Conservation (phyloP, 306 rosid genomes). For the Malus domestica region DNA sequence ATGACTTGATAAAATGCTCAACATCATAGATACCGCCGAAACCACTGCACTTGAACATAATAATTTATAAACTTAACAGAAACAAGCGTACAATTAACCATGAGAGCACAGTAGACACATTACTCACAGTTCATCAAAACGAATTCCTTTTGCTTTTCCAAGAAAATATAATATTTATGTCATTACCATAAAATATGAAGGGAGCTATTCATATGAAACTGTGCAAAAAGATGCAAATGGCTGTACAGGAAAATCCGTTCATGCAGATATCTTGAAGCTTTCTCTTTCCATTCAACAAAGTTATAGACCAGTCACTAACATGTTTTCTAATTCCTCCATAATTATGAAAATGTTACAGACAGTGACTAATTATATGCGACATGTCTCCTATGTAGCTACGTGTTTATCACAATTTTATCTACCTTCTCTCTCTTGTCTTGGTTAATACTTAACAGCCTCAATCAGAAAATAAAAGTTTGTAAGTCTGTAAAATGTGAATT, state of each 20-base stretch:
- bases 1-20: constrained; percentile 68
- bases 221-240: not conserved
- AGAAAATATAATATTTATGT: not conserved
- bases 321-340: not conserved
- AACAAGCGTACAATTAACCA: not conserved
- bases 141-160: not conserved
- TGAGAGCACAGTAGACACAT: not conserved
- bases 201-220: not conserved
- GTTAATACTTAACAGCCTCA: not conserved
- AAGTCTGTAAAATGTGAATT: not conserved
- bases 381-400: not conserved
- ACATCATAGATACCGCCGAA: constrained; percentile 94
- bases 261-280: not conserved
- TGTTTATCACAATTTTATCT: not conserved
- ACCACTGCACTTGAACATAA: constrained; percentile 49
- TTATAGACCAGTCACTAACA: not conserved
- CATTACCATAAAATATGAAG: not conserved
- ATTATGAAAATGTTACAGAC: not conserved
- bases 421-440: not conserved
- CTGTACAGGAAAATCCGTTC: not conserved
- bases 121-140: not conserved
- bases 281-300: not conserved
- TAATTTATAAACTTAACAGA: not conserved
- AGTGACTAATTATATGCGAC: not conserved
- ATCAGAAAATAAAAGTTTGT: not conserved